These are phyloP conservation scores for Diaporthe amygdali DNA, from an alignment of 2,329 filamentous ascomycete genomes.

Conservation along the genomic window DNA sequence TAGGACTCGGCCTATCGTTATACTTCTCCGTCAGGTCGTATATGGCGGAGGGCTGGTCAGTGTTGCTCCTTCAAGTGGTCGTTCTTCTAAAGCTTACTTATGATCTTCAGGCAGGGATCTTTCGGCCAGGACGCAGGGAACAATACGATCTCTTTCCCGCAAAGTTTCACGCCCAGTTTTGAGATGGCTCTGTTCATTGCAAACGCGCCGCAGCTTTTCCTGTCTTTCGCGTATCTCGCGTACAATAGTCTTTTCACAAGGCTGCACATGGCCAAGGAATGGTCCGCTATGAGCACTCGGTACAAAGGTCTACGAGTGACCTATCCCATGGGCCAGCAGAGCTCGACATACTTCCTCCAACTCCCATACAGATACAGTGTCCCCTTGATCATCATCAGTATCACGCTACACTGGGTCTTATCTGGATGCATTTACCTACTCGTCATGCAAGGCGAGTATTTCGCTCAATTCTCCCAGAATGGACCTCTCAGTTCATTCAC, in stretches of 20 bases:
- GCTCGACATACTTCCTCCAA: slow-evolving; percentile 31
- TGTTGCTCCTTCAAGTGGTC: fast-evolving
- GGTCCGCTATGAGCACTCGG: slow-evolving; percentile 26
- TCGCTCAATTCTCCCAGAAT: not conserved
- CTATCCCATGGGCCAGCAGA: slow-evolving; percentile 27
- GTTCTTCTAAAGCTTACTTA: not conserved
- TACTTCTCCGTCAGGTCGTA: not conserved
- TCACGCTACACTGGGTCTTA: slow-evolving; percentile 28
- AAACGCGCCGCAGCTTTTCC: slow-evolving; percentile 29
- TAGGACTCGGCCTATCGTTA: not conserved
- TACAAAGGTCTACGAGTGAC: slow-evolving; percentile 14
- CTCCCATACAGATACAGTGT: slow-evolving; percentile 31
- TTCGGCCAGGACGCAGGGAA: not conserved
- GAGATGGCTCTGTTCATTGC: slow-evolving; percentile 16
- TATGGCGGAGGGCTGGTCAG: not conserved
- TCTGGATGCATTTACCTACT: slow-evolving; percentile 30
- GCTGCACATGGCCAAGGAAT: slow-evolving; percentile 29
- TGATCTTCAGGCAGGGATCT: not conserved
- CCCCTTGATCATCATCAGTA: slow-evolving; percentile 27
- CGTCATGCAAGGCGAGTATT: slow-evolving; percentile 20
- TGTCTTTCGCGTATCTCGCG: slow-evolving; percentile 30
- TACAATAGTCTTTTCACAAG: slow-evolving; percentile 31
- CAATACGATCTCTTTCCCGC: fast-evolving
- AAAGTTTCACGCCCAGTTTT: not conserved
- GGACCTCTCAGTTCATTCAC: not conserved